phyloP scores from a whole-genome alignment of 345 rosid genomes.

The Aquilaria yunnanensis region DNA sequence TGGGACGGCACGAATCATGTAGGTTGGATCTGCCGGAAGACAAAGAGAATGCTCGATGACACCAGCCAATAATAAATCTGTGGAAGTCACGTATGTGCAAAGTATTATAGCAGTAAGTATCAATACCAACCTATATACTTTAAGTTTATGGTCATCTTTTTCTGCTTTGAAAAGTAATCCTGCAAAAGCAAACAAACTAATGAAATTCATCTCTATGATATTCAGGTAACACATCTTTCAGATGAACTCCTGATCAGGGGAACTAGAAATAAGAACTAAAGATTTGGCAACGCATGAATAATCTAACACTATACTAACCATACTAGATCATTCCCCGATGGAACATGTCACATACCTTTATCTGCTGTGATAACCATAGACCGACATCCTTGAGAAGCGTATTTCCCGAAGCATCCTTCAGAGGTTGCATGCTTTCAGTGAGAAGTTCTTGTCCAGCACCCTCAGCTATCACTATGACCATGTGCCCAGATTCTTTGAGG shows the following conservation, averaged over 20 bases:
- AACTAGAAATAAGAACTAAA: background rate
- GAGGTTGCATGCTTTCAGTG: conserved; percentile 40
- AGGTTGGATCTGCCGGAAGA: conserved; percentile 62
- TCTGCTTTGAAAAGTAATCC: conserved; percentile 55
- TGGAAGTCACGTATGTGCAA: background rate
- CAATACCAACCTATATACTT: conserved; percentile 61
- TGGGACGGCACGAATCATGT: conserved; percentile 86
- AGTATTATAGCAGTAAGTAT: background rate
- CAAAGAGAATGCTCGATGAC: conserved; percentile 7
- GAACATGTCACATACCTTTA: conserved; percentile 38
- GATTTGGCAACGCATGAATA: background rate
- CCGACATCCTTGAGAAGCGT: conserved; percentile 81
- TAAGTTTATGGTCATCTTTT: conserved; percentile 57
- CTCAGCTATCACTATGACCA: conserved; percentile 85
- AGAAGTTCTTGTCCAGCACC: conserved; percentile 80
- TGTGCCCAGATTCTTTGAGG: conserved; percentile 67
- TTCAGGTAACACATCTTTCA: background rate
- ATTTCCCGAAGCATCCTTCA: conserved; percentile 80
- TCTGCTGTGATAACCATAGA: conserved; percentile 55
- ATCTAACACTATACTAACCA: background rate
- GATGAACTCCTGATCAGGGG: background rate
- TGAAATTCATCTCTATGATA: background rate
- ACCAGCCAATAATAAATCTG: background rate
- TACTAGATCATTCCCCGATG: background rate
- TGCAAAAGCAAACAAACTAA: conserved; percentile 12